Percentiles rank a stretch among this genome's conserved stretches.
These are phyloP conservation scores for Paxillus rubicundulus DNA, from an alignment of 768 basidiomycete species.

Conservation along the genomic window DNA sequence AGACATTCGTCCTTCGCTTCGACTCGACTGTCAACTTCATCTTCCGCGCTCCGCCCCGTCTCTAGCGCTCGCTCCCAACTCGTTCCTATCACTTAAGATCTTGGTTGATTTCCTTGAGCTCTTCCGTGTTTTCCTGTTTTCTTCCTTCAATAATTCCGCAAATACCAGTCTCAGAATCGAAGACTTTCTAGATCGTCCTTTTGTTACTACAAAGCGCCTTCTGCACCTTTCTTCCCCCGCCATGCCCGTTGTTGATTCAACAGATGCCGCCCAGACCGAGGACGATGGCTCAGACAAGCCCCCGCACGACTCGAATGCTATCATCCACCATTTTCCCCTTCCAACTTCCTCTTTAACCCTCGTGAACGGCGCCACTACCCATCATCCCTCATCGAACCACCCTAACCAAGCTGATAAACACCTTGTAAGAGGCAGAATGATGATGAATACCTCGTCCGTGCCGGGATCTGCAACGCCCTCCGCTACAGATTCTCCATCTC, in stretches of 20 bases:
- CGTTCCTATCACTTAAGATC: background rate
- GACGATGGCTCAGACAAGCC: conserved; percentile 63
- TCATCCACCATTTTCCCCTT: conserved; percentile 11
- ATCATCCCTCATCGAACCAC: conserved; percentile 16
- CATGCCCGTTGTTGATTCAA: conserved; percentile 47
- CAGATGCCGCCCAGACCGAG: conserved; percentile 52
- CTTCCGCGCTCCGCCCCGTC: too few species aligned
- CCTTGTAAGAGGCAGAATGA: background rate
- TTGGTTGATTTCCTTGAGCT: background rate
- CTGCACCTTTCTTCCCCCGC: conserved; percentile 7
- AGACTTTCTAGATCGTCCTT: background rate
- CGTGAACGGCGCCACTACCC: conserved; percentile 9
- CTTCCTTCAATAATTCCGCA: background rate
- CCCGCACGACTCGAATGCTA: conserved; percentile 35
- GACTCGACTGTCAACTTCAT: too few species aligned
- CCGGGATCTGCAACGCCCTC: conserved; percentile 38
- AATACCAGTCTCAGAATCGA: background rate
- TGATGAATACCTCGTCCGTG: conserved; percentile 30
- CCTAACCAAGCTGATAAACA: conserved; percentile 17
- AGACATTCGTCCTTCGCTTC: too few species aligned
- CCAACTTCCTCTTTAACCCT: conserved; percentile 11
- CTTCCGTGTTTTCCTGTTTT: background rate
- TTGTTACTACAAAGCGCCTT: background rate
- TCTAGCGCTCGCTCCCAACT: background rate
- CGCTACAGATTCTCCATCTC: conserved; percentile 47